Conservation (phyloP, 2,329 filamentous ascomycete genomes). For the Leptoxyphium fumago region DNA sequence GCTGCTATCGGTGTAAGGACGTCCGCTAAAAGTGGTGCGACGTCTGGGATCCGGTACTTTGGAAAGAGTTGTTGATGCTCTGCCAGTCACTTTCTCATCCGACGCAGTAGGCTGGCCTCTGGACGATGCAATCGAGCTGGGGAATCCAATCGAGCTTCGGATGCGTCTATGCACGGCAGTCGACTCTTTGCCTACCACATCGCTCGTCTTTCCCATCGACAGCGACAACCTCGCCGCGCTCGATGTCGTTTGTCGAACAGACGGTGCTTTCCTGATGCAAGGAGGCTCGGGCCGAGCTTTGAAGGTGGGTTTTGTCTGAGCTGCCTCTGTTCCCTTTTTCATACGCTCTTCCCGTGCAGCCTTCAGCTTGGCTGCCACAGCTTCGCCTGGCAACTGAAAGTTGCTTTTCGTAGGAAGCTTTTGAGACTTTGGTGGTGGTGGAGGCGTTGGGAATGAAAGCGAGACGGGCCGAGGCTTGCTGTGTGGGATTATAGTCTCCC, state of each 20-base stretch:
- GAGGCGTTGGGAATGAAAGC: constrained; percentile 32
- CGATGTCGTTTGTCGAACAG: constrained; percentile 32
- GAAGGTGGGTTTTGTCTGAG: constrained; percentile 24
- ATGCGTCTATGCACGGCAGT: not conserved
- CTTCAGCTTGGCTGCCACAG: constrained; percentile 37
- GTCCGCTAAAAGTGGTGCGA: not conserved
- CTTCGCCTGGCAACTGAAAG: constrained; percentile 40
- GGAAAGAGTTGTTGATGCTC: not conserved
- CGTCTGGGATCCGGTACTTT: not conserved
- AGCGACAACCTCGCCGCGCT: constrained; percentile 28
- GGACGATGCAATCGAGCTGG: not conserved
- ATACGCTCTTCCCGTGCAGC: constrained; percentile 34
- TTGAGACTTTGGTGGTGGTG: constrained; percentile 32
- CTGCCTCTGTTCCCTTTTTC: constrained; percentile 27
- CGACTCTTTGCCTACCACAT: not conserved
- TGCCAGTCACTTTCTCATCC: not conserved
- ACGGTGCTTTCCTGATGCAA: constrained; percentile 8
- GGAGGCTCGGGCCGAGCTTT: constrained; percentile 32
- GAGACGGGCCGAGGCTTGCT: constrained; percentile 33
- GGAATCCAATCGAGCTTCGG: not conserved
- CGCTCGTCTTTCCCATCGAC: not conserved
- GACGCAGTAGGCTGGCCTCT: not conserved
- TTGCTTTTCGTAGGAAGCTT: constrained; percentile 35
- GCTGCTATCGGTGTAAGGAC: not conserved
- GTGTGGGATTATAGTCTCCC: constrained; percentile 18